phyloP scores from a whole-genome alignment of 108 stramenopile genomes.

The Thalassiosira profunda region DNA sequence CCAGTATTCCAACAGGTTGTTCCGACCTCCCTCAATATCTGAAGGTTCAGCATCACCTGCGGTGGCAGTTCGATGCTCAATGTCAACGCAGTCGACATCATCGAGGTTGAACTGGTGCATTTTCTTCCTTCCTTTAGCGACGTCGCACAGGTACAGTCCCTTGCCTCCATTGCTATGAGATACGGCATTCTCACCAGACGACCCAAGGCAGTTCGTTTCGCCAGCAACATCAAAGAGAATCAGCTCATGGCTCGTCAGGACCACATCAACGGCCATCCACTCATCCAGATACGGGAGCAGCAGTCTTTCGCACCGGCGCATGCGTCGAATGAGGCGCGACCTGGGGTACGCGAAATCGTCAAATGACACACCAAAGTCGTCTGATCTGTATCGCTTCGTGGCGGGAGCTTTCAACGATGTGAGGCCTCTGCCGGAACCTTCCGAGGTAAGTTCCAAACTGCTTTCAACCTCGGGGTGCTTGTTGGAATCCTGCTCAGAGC shows the following conservation, averaged over 20 bases:
- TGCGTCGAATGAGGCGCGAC: conserved; percentile 78
- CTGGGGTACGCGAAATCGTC: conserved; percentile 63
- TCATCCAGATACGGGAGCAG: conserved; percentile 72
- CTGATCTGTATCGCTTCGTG: background rate
- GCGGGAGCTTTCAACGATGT: background rate
- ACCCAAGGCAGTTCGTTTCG: conserved; percentile 1
- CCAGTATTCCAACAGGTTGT: conserved; percentile 36
- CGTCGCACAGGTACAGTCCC: conserved; percentile 71
- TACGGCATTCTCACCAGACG: background rate
- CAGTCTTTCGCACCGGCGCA: conserved; percentile 83
- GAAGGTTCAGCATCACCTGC: conserved; percentile 11
- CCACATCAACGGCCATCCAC: conserved; percentile 83
- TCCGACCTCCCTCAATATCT: conserved; percentile 32
- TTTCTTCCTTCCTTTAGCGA: conserved; percentile 71
- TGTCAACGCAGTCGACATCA: conserved; percentile 66
- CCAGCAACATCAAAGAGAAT: conserved; percentile 65
- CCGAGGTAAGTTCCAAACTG: background rate
- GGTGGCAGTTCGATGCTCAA: conserved; percentile 46
- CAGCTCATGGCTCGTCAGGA: conserved; percentile 82
- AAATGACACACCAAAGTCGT: conserved; percentile 16
- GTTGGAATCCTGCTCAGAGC: background rate
- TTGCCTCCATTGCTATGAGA: conserved; percentile 77
- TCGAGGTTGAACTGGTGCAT: conserved; percentile 66
- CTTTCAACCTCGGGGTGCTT: background rate
- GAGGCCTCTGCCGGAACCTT: background rate